Evolutionary conservation across 139 green algal genomes (phyloP), one percentile per base, ranked within the genome.

Genomic region (Gonium pectorale): DNA sequence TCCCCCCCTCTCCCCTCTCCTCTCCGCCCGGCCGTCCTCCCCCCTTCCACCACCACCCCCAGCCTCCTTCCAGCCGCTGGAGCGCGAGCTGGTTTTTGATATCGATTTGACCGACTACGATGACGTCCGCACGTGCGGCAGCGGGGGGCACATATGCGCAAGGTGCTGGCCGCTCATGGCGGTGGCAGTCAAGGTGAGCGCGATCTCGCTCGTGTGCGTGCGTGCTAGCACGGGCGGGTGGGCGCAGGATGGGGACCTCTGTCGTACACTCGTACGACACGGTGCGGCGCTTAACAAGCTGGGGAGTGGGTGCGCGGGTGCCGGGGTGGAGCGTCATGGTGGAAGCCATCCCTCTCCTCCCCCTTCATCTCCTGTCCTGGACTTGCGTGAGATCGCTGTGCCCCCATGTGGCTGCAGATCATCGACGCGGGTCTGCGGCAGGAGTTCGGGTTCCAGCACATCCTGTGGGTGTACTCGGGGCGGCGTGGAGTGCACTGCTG

Each of bases 71-170:
- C 43, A 78, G 26, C 95, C 96, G 1, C 82, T 97, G 56, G 94
- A 99, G 84, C 89, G 97, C 29, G 97, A 99, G 93, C 92, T 99
- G 37, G 97, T 99, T 56, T 98, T 99, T 88, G 97, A 99, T 71
- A 98, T 99, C 66, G 97, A 99, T 83, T 88, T 99, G 85, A 98
- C 95, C 19, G 97, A 99, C 88, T 99, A 99, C 82, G 97, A 99
- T 59, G 96, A 99, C 82, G 94, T 99, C 69, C 90, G 97, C n/a
- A 98, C 94, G 0, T 99, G 95, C 82, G 95, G 95, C 69, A 94
- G 89, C 22, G 94, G 87, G 0, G 95, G 93, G 5, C 91, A 97
- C 88, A 97, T 99, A 86, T 99, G 97, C 92, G 79, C 38, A 46
- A 90, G 90, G 41, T 99, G 97, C 94, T 99, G 97, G 97, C 95